Evolutionary conservation across 768 basidiomycete species (phyloP).

Genomic region (Pleurotus tuoliensis): DNA sequence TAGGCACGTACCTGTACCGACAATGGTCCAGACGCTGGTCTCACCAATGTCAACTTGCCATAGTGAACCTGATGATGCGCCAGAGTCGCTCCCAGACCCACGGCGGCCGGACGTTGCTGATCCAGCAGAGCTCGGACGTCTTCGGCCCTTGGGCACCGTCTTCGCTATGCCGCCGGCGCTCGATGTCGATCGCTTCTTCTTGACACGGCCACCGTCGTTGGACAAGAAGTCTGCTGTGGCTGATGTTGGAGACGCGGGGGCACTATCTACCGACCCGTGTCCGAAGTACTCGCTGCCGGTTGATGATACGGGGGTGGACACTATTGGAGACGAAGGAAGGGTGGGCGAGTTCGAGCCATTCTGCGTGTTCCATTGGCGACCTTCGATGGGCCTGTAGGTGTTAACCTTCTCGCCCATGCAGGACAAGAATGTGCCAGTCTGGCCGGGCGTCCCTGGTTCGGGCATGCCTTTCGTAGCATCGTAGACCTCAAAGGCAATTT

Average conservation of each 20-base stretch:
- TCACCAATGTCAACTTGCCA: constrained; percentile 93
- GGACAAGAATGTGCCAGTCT: constrained; percentile 78
- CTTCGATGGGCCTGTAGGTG: constrained; percentile 81
- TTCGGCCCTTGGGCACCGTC: constrained; percentile 51
- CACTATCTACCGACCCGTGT: constrained; percentile 51
- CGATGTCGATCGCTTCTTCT: constrained; percentile 77
- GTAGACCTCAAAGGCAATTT: constrained; percentile 91
- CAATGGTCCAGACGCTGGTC: constrained; percentile 93
- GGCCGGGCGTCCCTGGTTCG: constrained; percentile 74
- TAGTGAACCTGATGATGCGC: constrained; percentile 72
- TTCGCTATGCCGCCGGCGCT: constrained; percentile 61
- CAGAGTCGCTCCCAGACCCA: constrained; percentile 61
- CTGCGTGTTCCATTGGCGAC: constrained; percentile 68
- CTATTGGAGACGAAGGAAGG: constrained; percentile 67
- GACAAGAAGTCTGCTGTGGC: constrained; percentile 62
- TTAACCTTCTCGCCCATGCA: constrained; percentile 95
- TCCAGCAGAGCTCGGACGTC: constrained; percentile 75
- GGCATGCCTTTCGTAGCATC: constrained; percentile 66
- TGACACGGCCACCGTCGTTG: constrained; percentile 83
- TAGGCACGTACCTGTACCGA: constrained; percentile 70
- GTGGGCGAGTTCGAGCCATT: constrained; percentile 50
- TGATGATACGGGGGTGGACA: constrained; percentile 56
- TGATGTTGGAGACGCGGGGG: constrained; percentile 64
- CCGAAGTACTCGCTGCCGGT: constrained; percentile 66
- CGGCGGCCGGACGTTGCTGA: constrained; percentile 66